Evolutionary conservation across 768 basidiomycete genomes (phyloP).

Genomic region (Albatrellus ellisii): DNA sequence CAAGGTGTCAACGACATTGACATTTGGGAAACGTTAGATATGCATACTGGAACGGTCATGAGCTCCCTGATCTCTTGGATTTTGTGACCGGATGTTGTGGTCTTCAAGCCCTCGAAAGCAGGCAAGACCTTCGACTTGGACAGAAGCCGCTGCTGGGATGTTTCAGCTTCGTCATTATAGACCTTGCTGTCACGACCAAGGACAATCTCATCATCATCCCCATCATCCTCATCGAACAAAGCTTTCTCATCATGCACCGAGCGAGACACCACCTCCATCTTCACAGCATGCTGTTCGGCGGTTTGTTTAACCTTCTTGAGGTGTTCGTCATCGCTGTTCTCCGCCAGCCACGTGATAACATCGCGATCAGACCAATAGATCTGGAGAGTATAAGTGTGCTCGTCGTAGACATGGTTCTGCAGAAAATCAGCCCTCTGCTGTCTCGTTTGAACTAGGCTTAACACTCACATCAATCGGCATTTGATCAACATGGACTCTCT

Average conservation of each 20-base stretch:
- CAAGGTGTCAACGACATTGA: constrained; percentile 6
- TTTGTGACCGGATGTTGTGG: constrained; percentile 68
- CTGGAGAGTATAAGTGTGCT: constrained; percentile 83
- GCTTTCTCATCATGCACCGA: constrained; percentile 80
- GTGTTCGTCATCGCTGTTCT: constrained; percentile 93
- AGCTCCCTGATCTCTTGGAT: constrained; percentile 92
- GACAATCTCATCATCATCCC: constrained; percentile 70
- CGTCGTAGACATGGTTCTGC: constrained; percentile 92
- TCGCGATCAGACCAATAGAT: constrained; percentile 95
- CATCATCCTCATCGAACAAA: constrained; percentile 82
- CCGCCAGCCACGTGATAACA: constrained; percentile 90
- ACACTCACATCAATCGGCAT: constrained; percentile 89
- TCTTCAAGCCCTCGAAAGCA: constrained; percentile 72
- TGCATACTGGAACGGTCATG: constrained; percentile 85
- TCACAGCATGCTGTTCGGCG: constrained; percentile 79
- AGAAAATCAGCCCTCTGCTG: no score
- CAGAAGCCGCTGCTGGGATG: constrained; percentile 63
- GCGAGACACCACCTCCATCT: constrained; percentile 84
- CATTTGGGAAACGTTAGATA: background rate
- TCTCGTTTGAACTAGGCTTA: constrained; percentile 11
- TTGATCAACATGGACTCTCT: constrained; percentile 96
- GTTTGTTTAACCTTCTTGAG: constrained; percentile 89
- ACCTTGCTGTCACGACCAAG: constrained; percentile 42
- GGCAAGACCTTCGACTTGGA: constrained; percentile 69
- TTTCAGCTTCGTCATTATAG: constrained; percentile 32